A percentile compares a stretch with the other conserved stretches of the same genome.
Evolutionary conservation across 345 rosid species (phyloP).

Genomic region (Cardamine resedifolia): DNA sequence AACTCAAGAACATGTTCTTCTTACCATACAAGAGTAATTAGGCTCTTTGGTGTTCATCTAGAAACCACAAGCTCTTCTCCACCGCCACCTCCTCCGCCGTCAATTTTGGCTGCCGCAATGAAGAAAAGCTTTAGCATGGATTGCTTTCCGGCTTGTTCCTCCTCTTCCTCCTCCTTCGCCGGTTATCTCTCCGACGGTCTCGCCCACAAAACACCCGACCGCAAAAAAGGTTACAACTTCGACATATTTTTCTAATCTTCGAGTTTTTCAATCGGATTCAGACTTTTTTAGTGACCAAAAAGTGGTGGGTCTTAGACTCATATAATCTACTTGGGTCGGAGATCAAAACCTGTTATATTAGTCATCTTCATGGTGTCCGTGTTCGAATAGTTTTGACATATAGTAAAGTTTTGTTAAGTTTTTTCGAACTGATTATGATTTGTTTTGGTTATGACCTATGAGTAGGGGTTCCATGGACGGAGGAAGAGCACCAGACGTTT

Average conservation of each 20-base stretch:
- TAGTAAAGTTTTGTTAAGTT: neutral
- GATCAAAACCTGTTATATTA: neutral
- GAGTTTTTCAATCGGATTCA: neutral
- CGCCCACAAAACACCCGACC: slow-evolving; percentile 33
- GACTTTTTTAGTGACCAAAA: too few relatives aligned
- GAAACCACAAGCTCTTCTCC: slow-evolving; percentile 32
- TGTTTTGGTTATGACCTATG: neutral
- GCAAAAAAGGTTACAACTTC: slow-evolving; percentile 33
- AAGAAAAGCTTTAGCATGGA: slow-evolving; percentile 41
- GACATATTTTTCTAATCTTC: neutral
- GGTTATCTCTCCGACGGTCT: slow-evolving; percentile 39
- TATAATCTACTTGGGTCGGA: neutral
- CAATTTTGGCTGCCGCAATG: slow-evolving; percentile 25
- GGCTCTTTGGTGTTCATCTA: slow-evolving; percentile 42
- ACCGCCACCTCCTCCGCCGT: slow-evolving; percentile 21
- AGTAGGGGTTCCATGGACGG: slow-evolving; percentile 81
- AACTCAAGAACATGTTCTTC: slow-evolving; percentile 43
- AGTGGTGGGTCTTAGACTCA: too few relatives aligned
- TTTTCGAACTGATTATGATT: neutral
- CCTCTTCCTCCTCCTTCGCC: slow-evolving; percentile 38
- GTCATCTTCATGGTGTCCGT: neutral
- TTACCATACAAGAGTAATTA: slow-evolving; percentile 26
- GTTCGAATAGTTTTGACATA: neutral
- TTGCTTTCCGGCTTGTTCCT: slow-evolving; percentile 34
- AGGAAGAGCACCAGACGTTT: slow-evolving; percentile 68